phyloP scores from a whole-genome alignment of 306 rosid genomes.

The Senna tora region DNA sequence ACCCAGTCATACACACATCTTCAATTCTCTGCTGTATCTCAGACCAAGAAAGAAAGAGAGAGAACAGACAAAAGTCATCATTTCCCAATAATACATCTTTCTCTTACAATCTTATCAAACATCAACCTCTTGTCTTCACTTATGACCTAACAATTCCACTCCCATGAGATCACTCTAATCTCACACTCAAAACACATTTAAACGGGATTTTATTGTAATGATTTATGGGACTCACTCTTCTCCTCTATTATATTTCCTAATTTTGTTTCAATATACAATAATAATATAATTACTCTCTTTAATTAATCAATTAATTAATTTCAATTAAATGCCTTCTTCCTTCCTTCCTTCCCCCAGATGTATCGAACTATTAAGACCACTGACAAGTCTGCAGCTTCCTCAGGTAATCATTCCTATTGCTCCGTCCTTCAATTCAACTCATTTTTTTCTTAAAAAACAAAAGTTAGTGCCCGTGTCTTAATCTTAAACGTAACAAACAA shows the following conservation, averaged over 20 bases:
- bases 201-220: too few species aligned
- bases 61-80: conserved; percentile 63
- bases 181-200: too few species aligned
- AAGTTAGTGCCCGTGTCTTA: too few species aligned
- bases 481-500: too few species aligned
- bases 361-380: conserved; percentile 95
- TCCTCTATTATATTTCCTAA: background rate
- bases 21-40: conserved; percentile 41
- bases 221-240: conserved; percentile 10
- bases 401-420: conserved; percentile 89
- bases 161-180: conserved; percentile 37
- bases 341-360: too few species aligned
- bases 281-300: background rate
- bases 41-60: conserved; percentile 28
- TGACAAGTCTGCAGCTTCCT: conserved; percentile 91
- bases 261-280: background rate
- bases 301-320: too few species aligned
- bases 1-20: too few species aligned
- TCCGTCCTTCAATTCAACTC: too few species aligned
- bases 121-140: conserved; percentile 18
- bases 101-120: conserved; percentile 56
- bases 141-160: conserved; percentile 33
- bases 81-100: conserved; percentile 63
- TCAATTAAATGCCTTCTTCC: conserved; percentile 25
- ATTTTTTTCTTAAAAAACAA: too few species aligned